Percentiles rank a stretch among this genome's conserved stretches.
Evolutionary conservation across 73 alveolate genomes (phyloP).

Genomic region (Uronychia binucleata): DNA sequence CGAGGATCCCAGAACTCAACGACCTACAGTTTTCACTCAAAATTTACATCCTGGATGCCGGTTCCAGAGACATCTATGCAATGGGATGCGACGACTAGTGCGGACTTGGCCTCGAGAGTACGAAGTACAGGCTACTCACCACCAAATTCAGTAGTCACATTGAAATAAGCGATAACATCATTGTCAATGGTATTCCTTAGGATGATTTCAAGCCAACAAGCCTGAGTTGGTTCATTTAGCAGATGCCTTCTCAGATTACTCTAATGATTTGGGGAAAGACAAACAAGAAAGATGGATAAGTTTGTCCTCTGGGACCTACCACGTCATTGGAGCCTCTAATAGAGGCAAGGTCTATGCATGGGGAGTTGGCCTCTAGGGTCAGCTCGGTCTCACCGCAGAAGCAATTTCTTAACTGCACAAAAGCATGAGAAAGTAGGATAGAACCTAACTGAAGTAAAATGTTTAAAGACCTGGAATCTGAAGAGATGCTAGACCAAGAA

Average conservation of each 20-base stretch:
- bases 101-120: not conserved
- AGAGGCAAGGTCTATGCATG: slow-evolving; percentile 82
- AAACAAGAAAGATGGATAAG: not conserved
- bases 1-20: not conserved
- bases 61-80: not conserved
- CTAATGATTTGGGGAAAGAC: not conserved
- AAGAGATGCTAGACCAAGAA: not conserved
- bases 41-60: not conserved
- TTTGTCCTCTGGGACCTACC: slow-evolving; percentile 36
- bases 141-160: slow-evolving; percentile 6
- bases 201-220: slow-evolving; percentile 3
- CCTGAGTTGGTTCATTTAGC: not conserved
- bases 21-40: not conserved
- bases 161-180: slow-evolving; percentile 12
- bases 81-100: slow-evolving; percentile 11
- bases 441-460: not conserved
- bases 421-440: not conserved
- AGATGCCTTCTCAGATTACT: not conserved
- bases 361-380: slow-evolving; percentile 87
- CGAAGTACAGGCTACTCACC: slow-evolving; percentile 7
- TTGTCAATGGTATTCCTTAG: not conserved
- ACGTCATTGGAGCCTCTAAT: slow-evolving; percentile 68
- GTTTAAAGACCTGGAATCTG: not conserved
- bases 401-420: not conserved
- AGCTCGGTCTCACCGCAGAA: slow-evolving; percentile 70